Percentiles rank a stretch among this genome's conserved stretches.
Conservation (phyloP, 1,284 basidiomycete species). For the Sanghuangporus baumii region DNA sequence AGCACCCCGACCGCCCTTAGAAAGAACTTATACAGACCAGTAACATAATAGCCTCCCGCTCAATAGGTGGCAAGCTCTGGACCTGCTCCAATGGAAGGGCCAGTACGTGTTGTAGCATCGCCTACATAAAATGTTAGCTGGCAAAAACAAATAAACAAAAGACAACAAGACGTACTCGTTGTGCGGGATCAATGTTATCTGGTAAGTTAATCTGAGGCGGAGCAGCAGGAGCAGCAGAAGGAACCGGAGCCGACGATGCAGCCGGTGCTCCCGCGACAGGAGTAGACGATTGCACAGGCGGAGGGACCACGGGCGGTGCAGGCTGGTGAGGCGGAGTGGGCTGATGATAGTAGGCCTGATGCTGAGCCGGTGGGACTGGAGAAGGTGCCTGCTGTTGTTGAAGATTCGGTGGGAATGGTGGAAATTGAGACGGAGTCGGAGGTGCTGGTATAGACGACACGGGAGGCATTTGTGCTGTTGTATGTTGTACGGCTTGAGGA, state of each 20-base stretch:
- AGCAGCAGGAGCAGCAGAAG: conserved; percentile 26
- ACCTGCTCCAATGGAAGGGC: conserved; percentile 86
- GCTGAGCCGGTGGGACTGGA: conserved; percentile 29
- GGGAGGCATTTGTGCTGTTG: conserved; percentile 26
- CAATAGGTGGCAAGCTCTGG: conserved; percentile 73
- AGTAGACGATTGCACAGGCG: conserved; percentile 19
- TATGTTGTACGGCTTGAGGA: conserved; percentile 24
- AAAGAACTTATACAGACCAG: conserved; percentile 47
- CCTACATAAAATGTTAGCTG: conserved; percentile 34
- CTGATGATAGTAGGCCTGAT: conserved; percentile 42
- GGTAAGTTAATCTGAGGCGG: conserved; percentile 24
- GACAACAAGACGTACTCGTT: conserved; percentile 26
- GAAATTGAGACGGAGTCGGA: conserved; percentile 18
- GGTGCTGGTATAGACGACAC: conserved; percentile 20
- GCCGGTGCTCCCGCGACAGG: conserved; percentile 18
- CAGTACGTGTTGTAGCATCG: conserved; percentile 84
- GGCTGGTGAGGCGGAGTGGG: conserved; percentile 23
- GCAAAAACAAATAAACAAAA: too few relatives aligned
- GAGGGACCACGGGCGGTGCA: conserved; percentile 14
- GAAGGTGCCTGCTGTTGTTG: conserved; percentile 22
- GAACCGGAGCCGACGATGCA: conserved; percentile 24
- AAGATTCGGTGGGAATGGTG: conserved; percentile 16
- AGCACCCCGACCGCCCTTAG: neutral
- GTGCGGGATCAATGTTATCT: conserved; percentile 29
- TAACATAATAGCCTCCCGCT: conserved; percentile 82